Conservation (phyloP, 176 grass and related monocot genomes). For the Puccinellia tenuiflora region DNA sequence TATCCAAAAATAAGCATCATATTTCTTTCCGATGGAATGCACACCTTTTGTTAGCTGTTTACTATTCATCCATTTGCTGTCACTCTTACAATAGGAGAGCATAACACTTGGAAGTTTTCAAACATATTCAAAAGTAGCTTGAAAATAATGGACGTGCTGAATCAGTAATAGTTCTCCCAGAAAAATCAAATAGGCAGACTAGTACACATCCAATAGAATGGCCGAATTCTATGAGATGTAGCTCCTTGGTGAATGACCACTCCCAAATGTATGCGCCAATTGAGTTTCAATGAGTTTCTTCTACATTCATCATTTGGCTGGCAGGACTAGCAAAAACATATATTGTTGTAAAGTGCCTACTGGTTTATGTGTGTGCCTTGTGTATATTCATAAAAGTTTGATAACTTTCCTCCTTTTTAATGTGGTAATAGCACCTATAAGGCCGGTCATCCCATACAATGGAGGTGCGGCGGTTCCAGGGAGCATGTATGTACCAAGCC, state of each 20-base stretch:
- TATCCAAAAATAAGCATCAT: neutral
- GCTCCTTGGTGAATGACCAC: neutral
- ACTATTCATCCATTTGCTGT: neutral
- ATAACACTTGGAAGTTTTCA: neutral
- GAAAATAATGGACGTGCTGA: neutral
- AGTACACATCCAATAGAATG: neutral
- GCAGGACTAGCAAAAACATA: slow-evolving; percentile 1
- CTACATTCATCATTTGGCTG: neutral
- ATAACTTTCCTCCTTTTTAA: slow-evolving; percentile 36
- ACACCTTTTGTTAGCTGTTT: neutral
- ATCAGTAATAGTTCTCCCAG: neutral
- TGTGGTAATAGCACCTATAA: slow-evolving; percentile 50
- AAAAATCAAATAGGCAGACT: neutral
- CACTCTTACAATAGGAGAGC: neutral
- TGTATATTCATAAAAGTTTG: slow-evolving; percentile 24
- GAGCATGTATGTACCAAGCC: slow-evolving; percentile 58
- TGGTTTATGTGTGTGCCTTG: neutral
- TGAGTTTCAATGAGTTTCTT: neutral
- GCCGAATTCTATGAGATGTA: neutral
- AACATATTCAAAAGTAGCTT: slow-evolving; percentile 12
- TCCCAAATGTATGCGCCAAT: neutral
- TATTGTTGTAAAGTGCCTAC: neutral
- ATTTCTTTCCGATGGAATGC: slow-evolving; percentile 8
- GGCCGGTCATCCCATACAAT: slow-evolving; percentile 54
- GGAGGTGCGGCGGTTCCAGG: slow-evolving; percentile 57